Conservation (phyloP, 306 rosid genomes). For the Notholithocarpus densiflorus region DNA sequence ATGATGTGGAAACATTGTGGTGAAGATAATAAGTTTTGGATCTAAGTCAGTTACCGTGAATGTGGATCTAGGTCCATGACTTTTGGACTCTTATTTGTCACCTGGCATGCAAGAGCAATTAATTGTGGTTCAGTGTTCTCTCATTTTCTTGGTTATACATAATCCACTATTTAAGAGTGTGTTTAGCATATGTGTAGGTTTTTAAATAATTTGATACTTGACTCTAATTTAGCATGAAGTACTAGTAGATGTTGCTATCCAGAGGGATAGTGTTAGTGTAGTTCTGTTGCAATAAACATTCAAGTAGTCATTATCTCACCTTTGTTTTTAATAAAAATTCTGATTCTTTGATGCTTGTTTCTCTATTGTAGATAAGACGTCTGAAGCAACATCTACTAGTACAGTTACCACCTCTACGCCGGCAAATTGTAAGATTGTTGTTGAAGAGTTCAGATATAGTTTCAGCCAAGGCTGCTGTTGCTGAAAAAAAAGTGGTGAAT, state of each 20-base stretch:
- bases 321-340: slow-evolving; percentile 7
- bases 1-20: too few relatives aligned
- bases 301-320: slow-evolving; percentile 11
- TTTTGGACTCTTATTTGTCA: background rate
- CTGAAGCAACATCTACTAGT: slow-evolving; percentile 81
- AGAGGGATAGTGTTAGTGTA: background rate
- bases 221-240: background rate
- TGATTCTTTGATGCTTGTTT: slow-evolving; percentile 23
- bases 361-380: slow-evolving; percentile 73
- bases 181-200: background rate
- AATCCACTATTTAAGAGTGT: background rate
- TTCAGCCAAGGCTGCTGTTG: slow-evolving; percentile 74
- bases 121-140: background rate
- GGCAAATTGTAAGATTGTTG: slow-evolving; percentile 72
- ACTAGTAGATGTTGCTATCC: background rate
- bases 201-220: background rate
- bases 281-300: background rate
- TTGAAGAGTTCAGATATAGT: slow-evolving; percentile 72
- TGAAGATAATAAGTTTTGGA: background rate
- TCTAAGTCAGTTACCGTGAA: background rate
- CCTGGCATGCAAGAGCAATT: background rate
- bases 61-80: background rate
- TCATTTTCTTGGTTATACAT: background rate
- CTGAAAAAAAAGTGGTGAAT: slow-evolving; percentile 10
- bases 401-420: slow-evolving; percentile 90